Conservation (phyloP, 164 flowering plant genomes). For the Tinospora cordifolia region DNA sequence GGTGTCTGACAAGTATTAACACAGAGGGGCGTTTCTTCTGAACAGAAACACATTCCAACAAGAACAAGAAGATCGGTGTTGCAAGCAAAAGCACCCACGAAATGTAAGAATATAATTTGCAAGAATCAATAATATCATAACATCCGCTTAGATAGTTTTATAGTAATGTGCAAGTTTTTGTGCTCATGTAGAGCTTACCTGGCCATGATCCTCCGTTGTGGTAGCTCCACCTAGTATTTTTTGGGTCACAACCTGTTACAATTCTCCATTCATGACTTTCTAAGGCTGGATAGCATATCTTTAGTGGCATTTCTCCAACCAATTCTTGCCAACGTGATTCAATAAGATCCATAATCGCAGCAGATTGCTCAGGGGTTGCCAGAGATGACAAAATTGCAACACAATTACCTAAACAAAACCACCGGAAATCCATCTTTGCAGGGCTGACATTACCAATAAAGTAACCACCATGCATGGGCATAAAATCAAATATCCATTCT, state of each 20-base stretch:
- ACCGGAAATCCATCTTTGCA: not conserved
- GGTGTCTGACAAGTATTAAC: no score
- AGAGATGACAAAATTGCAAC: constrained; percentile 33
- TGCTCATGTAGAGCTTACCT: constrained; percentile 30
- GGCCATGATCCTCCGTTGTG: constrained; percentile 96
- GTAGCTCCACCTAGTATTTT: constrained; percentile 83
- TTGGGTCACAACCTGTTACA: constrained; percentile 75
- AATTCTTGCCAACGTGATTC: constrained; percentile 39
- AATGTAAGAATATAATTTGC: no score
- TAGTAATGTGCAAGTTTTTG: no score
- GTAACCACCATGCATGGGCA: not conserved
- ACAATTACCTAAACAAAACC: constrained; percentile 1
- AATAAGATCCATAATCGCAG: constrained; percentile 71
- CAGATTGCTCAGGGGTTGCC: constrained; percentile 75
- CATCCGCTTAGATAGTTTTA: no score
- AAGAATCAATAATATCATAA: no score
- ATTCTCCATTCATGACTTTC: constrained; percentile 79
- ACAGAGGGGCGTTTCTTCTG: no score
- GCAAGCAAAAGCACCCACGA: no score
- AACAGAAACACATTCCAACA: no score
- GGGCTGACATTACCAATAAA: not conserved
- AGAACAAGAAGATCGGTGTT: no score
- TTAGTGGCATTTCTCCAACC: constrained; percentile 82
- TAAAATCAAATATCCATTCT: constrained; percentile 3
- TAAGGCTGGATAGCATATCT: constrained; percentile 70